Evolutionary conservation across 2,329 filamentous ascomycete genomes (phyloP), one percentile per base, ranked within the genome.

Genomic region (Aureobasidium sp.): DNA sequence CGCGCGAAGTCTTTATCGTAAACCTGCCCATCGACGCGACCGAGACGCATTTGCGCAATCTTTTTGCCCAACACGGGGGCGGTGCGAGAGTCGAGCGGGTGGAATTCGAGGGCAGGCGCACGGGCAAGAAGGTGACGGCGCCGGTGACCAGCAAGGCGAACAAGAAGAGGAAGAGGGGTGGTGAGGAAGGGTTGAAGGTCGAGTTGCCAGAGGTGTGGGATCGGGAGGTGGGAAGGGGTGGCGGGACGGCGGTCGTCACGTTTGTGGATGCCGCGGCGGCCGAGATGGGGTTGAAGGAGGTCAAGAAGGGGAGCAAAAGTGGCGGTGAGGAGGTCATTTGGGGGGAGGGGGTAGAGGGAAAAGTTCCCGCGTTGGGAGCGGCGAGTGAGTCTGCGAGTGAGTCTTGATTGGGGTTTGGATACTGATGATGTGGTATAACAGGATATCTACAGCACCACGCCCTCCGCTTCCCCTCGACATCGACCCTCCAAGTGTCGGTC

Each of bases 1-100:
- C 81, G 14, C 84, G 90, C 61, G 90, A 87, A 57, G 77, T 98
- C 16, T 98, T 95, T 70, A 67, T 95, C n/a, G 86, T 90, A 58
- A 97, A 98, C 63, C 73, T 94, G 1, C 93, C 93, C 6, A 76
- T 85, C 58, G 90, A 96, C 65, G 84, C 88, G 55, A 94, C 88
- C 4, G 84, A 88, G 54, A 68, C 75, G 1, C 87, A 90, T 62
- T 77, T 97, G 37, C 83, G 88, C 39, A 76, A 83, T 37, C 72
- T 97, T 0, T 94, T 97, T 61, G 73, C 80, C 1, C 74, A 78
- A 1, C 79, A 94, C 7, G 83, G 85, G 0, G 87, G 88, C 6
- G 83, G 85, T 0, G 87, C 86, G 2, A 79, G 86, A 41, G 86
- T 97, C 42, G 88, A 95, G 68, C 76, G 74, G 49, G 85, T 94